Evolutionary conservation across 345 rosid genomes (phyloP).

Genomic region (Salix koriyanagi): DNA sequence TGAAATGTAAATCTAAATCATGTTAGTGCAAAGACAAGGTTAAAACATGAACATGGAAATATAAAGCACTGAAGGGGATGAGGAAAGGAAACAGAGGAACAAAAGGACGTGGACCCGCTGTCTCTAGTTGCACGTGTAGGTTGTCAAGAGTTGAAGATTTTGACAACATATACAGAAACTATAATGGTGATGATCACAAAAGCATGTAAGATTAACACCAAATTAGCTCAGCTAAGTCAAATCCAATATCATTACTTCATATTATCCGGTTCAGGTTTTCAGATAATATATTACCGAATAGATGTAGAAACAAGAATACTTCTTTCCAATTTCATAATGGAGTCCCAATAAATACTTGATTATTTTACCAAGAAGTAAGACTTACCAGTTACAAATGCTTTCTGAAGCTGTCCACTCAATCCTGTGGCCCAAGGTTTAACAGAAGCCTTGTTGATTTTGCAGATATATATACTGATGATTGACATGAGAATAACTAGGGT

Average conservation of each 20-base stretch:
- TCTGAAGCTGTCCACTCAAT: constrained; percentile 85
- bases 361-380: background rate
- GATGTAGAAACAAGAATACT: background rate
- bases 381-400: constrained; percentile 69
- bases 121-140: background rate
- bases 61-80: background rate
- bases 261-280: background rate
- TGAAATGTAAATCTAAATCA: constrained; percentile 27
- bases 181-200: background rate
- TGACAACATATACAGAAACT: background rate
- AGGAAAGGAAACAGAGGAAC: background rate
- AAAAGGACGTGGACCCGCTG: background rate
- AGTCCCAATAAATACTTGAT: background rate
- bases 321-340: background rate
- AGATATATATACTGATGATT: constrained; percentile 37
- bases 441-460: constrained; percentile 55
- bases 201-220: background rate
- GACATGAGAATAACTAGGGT: constrained; percentile 32
- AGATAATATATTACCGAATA: background rate
- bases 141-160: background rate
- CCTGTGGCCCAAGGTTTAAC: constrained; percentile 90
- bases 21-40: background rate
- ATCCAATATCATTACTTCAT: background rate
- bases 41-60: constrained; percentile 1
- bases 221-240: background rate